A percentile compares a stretch with the other conserved stretches of the same genome.
These are phyloP conservation scores for Perilla frutescens DNA, from an alignment of 257 asterid species.

Conservation along the genomic window DNA sequence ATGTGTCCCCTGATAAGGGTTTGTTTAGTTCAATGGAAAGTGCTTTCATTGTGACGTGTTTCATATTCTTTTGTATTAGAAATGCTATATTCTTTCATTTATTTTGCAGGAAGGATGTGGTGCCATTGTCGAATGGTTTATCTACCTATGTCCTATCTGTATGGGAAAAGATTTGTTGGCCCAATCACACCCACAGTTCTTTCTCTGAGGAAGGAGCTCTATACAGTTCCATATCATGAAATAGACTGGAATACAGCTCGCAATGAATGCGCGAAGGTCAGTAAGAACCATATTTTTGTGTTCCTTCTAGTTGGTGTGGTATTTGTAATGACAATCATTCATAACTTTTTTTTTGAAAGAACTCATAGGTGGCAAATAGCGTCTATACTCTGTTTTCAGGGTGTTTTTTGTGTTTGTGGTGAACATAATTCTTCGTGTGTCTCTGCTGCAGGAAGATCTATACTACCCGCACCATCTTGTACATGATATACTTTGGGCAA, in stretches of 20 bases:
- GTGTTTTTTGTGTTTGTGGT: conserved; percentile 10
- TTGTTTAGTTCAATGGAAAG: conserved; percentile 17
- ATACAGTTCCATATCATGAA: conserved; percentile 81
- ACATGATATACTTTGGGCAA: conserved; percentile 90
- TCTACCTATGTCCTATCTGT: conserved; percentile 95
- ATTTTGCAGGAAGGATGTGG: conserved; percentile 96
- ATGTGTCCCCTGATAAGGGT: background rate
- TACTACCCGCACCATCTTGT: conserved; percentile 93
- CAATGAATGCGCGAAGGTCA: conserved; percentile 93
- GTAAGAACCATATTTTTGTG: conserved; percentile 34
- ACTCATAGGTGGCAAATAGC: conserved; percentile 1
- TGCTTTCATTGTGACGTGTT: background rate
- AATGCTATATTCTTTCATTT: conserved; percentile 29
- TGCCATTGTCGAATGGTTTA: conserved; percentile 99
- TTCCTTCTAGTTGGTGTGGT: background rate
- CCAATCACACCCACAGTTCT: conserved; percentile 89
- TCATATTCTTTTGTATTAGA: conserved; percentile 24
- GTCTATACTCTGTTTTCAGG: background rate
- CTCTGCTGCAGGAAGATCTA: conserved; percentile 85
- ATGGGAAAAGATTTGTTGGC: conserved; percentile 92
- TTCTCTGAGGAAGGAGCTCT: conserved; percentile 90
- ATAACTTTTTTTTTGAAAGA: background rate
- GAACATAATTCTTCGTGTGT: conserved; percentile 27
- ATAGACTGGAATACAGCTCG: conserved; percentile 88
- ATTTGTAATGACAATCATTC: background rate